Conservation (phyloP, 768 basidiomycete genomes). For the Auriscalpium orientale region DNA sequence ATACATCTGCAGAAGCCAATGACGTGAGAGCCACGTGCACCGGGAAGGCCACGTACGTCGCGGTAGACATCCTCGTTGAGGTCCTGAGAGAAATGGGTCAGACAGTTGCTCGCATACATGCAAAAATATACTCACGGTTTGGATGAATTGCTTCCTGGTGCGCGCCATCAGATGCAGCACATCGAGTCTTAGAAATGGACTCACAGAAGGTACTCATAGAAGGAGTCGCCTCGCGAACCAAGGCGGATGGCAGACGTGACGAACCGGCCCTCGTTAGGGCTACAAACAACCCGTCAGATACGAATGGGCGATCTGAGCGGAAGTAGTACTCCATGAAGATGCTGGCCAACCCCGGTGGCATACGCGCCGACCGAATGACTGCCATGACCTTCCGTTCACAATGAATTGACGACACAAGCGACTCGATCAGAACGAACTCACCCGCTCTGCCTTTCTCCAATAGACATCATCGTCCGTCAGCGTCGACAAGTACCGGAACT, state of each 20-base stretch:
- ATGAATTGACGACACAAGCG: not conserved
- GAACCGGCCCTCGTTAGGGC: conserved; percentile 45
- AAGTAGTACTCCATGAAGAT: conserved; percentile 68
- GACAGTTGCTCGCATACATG: not conserved
- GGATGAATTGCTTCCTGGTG: conserved; percentile 67
- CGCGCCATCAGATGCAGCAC: conserved; percentile 7
- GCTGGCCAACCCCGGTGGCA: conserved; percentile 70
- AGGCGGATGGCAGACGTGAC: conserved; percentile 72
- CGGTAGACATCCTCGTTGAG: conserved; percentile 70
- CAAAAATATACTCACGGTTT: conserved; percentile 48
- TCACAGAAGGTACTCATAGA: conserved; percentile 85
- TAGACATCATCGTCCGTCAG: conserved; percentile 72
- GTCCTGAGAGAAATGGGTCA: conserved; percentile 36
- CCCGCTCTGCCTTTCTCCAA: conserved; percentile 76
- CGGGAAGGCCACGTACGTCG: conserved; percentile 38
- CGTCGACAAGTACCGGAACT: conserved; percentile 80
- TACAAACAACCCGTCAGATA: conserved; percentile 17
- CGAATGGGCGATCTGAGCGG: not conserved
- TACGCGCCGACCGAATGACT: conserved; percentile 52
- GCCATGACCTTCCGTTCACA: conserved; percentile 48
- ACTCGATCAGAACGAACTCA: conserved; percentile 19
- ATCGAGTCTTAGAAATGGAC: conserved; percentile 18
- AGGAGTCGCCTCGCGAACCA: conserved; percentile 89
- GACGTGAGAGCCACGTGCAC: not conserved
- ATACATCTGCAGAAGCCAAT: conserved; percentile 62